Percentiles rank a stretch among this genome's conserved stretches.
Conservation (phyloP, 768 basidiomycete species). For the Tulasnella sp. region DNA sequence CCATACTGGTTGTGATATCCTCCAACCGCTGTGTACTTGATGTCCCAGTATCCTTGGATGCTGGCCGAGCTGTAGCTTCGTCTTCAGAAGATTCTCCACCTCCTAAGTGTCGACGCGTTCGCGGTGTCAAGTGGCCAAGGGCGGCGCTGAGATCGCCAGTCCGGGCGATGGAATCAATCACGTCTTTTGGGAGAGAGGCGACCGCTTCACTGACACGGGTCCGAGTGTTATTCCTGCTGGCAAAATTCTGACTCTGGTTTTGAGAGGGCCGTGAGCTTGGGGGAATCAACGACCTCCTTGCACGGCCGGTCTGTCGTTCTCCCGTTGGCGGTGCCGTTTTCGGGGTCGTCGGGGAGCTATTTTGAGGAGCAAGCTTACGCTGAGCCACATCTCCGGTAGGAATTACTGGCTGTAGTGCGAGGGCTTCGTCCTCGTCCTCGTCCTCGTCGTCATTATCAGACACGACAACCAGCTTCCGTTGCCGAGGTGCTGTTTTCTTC, state of each 20-base stretch:
- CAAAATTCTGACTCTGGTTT: background rate
- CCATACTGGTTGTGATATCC: background rate
- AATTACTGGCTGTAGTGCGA: background rate
- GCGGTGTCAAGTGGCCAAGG: slow-evolving; percentile 6
- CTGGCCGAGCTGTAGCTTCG: background rate
- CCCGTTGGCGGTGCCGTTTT: background rate
- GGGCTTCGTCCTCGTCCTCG: background rate
- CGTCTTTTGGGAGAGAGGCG: slow-evolving; percentile 5
- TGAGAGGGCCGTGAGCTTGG: background rate
- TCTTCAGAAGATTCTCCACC: background rate
- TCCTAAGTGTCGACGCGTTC: background rate
- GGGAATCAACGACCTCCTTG: background rate
- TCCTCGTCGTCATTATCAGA: background rate
- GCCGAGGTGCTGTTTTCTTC: background rate
- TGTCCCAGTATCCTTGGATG: background rate
- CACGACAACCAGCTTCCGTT: slow-evolving; percentile 1
- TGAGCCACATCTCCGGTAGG: background rate
- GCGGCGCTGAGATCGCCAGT: slow-evolving; percentile 1
- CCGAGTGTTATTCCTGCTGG: background rate
- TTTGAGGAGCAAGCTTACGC: background rate
- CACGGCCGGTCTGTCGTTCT: background rate
- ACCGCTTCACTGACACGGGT: background rate
- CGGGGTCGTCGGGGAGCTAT: background rate
- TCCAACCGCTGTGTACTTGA: background rate
- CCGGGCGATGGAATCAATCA: slow-evolving; percentile 3